These are phyloP conservation scores for Beta corolliflora DNA, from an alignment of 179 eudicot genomes.

Conservation along the genomic window DNA sequence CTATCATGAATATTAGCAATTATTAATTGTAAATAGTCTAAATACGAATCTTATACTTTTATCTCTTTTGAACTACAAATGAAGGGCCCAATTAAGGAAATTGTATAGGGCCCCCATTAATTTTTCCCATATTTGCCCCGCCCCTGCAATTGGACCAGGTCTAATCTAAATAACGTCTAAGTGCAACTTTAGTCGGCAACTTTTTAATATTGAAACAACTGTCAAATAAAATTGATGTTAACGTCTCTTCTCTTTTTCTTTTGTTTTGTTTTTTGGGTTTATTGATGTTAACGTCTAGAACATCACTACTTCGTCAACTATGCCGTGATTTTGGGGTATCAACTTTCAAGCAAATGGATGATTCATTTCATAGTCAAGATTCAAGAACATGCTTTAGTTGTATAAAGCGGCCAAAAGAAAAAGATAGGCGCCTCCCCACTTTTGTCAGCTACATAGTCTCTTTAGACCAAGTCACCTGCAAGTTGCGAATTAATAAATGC, in stretches of 20 bases:
- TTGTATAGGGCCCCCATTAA: no score
- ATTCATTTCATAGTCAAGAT: background rate
- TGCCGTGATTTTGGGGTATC: background rate
- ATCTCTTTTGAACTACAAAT: no score
- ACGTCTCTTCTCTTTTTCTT: background rate
- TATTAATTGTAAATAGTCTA: no score
- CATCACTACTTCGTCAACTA: background rate
- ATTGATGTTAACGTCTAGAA: background rate
- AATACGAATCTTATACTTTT: no score
- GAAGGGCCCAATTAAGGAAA: no score
- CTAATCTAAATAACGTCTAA: no score
- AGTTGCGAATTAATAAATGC: background rate
- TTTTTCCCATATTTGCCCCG: no score
- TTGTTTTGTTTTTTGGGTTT: no score
- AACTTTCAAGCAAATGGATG: background rate
- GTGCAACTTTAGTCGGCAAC: background rate
- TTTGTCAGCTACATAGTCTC: background rate
- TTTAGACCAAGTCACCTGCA: constrained; percentile 10
- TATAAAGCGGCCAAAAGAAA: constrained; percentile 9
- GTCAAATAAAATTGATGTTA: background rate
- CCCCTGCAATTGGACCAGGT: no score
- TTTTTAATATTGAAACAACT: background rate
- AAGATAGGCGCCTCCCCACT: background rate
- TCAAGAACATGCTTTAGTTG: constrained; percentile 7
- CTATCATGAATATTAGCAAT: no score